A percentile compares a stretch with the other conserved stretches of the same genome.
Evolutionary conservation across 208 protist species (phyloP).

Genomic region (Endotrypanum monterogeii): DNA sequence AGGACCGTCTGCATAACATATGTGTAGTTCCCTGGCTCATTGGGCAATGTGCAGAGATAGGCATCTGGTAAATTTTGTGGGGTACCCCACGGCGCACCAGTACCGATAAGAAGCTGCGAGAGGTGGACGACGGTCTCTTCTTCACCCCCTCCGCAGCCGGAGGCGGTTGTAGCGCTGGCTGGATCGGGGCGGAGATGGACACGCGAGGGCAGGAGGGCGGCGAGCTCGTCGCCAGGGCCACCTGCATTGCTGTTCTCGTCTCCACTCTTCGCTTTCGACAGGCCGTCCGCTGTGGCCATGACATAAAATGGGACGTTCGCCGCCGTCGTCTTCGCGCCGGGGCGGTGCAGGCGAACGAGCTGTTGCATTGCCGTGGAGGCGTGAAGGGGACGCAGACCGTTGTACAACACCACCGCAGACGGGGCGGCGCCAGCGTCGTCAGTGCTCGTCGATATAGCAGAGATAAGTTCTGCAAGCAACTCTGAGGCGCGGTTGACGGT

Average conservation of each 20-base stretch:
- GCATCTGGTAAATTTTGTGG: conserved; percentile 76
- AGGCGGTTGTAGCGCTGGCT: background rate
- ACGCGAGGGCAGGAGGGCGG: conserved; percentile 14
- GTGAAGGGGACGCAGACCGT: conserved; percentile 48
- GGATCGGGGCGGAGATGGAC: background rate
- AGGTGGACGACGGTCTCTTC: conserved; percentile 6
- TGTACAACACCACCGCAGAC: conserved; percentile 64
- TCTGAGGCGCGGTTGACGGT: conserved; percentile 64
- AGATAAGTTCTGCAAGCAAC: conserved; percentile 54
- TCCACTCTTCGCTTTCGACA: conserved; percentile 16
- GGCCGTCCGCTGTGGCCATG: conserved; percentile 57
- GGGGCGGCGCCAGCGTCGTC: conserved; percentile 20
- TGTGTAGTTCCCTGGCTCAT: conserved; percentile 78
- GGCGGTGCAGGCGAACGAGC: conserved; percentile 39
- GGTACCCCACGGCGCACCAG: conserved; percentile 67
- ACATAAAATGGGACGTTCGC: conserved; percentile 44
- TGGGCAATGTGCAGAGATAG: conserved; percentile 64
- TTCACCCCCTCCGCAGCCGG: no score
- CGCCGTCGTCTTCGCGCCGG: conserved; percentile 9
- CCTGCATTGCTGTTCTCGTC: background rate
- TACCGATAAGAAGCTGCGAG: conserved; percentile 70
- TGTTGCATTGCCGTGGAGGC: conserved; percentile 52
- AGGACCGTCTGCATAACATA: conserved; percentile 55
- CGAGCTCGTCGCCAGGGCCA: conserved; percentile 2
- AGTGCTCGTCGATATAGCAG: background rate